phyloP scores from a whole-genome alignment of 2,329 filamentous ascomycete species.

The Mollisia scopiformis region DNA sequence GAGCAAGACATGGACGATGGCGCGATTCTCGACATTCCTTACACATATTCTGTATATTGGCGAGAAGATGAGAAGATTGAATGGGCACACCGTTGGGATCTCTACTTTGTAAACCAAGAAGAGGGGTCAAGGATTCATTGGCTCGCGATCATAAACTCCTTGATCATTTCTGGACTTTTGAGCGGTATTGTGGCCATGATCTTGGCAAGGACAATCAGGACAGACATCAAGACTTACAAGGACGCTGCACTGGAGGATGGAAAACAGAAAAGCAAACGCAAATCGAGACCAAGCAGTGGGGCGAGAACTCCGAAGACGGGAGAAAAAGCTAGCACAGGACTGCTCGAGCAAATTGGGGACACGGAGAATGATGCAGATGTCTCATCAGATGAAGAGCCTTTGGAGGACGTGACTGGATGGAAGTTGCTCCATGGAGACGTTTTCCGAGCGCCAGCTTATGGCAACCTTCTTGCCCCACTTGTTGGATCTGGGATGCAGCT shows the following conservation, averaged over 20 bases:
- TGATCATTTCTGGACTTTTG: conserved; percentile 80
- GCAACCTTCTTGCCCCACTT: conserved; percentile 75
- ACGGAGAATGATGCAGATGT: conserved; percentile 54
- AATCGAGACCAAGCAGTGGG: conserved; percentile 43
- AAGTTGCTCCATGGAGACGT: conserved; percentile 89
- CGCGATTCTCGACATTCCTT: conserved; percentile 73
- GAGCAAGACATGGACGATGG: conserved; percentile 63
- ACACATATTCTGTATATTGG: conserved; percentile 90
- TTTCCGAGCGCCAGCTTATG: conserved; percentile 73
- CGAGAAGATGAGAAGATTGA: conserved; percentile 79
- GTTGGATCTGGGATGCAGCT: conserved; percentile 87
- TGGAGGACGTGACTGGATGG: conserved; percentile 86
- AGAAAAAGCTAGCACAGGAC: conserved; percentile 56
- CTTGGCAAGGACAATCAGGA: conserved; percentile 74
- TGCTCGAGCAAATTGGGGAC: conserved; percentile 63
- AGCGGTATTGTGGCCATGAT: conserved; percentile 83
- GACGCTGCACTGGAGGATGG: conserved; percentile 69
- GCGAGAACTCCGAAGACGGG: conserved; percentile 45
- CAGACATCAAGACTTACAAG: conserved; percentile 76
- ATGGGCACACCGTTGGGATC: conserved; percentile 84
- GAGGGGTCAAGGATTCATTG: conserved; percentile 83
- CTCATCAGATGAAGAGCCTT: conserved; percentile 69
- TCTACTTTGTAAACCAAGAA: conserved; percentile 88
- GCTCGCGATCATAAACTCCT: conserved; percentile 85
- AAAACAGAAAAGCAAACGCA: conserved; percentile 56